Evolutionary conservation across 129 eudicot species (phyloP).

Genomic region (Helianthus annuus): HanXRQr2.0-SUNRISE NC_035435.2:115872516-115873015

Average conservation of each 20-base stretch:
- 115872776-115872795: conserved; percentile 38
- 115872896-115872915: conserved; percentile 27
- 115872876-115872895: conserved; percentile 73
- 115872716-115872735: conserved; percentile 22
- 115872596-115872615: conserved; percentile 64
- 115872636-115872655: conserved; percentile 41
- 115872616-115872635: conserved; percentile 59
- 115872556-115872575: conserved; percentile 69
- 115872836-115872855: conserved; percentile 60
- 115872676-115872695: conserved; percentile 36
- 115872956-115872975: conserved; percentile 20
- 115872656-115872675: conserved; percentile 37
- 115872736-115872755: conserved; percentile 41
- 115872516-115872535: conserved; percentile 59
- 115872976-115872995: conserved; percentile 30
- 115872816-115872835: conserved; percentile 40
- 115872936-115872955: neutral
- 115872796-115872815: conserved; percentile 17
- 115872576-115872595: conserved; percentile 55
- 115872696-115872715: conserved; percentile 41
- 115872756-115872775: conserved; percentile 19
- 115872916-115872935: conserved; percentile 27
- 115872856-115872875: conserved; percentile 72
- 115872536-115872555: conserved; percentile 68
- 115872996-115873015: conserved; percentile 18